A percentile compares a stretch with the other conserved stretches of the same genome.
phyloP scores from a whole-genome alignment of 352 stramenopile genomes.

The Phytophthora lateralis region DNA sequence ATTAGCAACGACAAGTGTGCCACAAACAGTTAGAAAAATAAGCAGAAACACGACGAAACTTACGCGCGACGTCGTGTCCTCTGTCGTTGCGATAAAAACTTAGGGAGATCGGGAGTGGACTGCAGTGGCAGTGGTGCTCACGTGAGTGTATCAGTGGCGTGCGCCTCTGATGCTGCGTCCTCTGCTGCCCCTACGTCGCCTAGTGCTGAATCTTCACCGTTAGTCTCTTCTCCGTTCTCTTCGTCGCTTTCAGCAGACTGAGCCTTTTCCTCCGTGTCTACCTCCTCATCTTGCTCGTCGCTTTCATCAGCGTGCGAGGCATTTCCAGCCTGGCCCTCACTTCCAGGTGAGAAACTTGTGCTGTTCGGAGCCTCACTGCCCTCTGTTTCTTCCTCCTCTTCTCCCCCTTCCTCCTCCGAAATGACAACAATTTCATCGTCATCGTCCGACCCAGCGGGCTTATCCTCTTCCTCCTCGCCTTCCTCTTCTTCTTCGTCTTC shows the following conservation, averaged over 20 bases:
- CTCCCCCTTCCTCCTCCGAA: conserved; percentile 43
- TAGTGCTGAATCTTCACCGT: conserved; percentile 34
- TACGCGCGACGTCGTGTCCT: conserved; percentile 28
- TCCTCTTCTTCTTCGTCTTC: conserved; percentile 38
- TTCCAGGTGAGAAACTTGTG: conserved; percentile 10
- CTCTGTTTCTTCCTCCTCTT: conserved; percentile 29
- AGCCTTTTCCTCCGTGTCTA: conserved; percentile 19
- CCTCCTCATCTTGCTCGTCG: conserved; percentile 19
- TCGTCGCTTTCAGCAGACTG: conserved; percentile 37
- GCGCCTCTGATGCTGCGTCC: conserved; percentile 1
- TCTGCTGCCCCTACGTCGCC: conserved; percentile 31
- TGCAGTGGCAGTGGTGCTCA: conserved; percentile 6
- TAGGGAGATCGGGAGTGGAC: conserved; percentile 16
- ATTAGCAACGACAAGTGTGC: conserved; percentile 16
- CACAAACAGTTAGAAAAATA: conserved; percentile 23
- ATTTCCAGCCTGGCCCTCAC: conserved; percentile 11
- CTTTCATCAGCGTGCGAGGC: conserved; percentile 4
- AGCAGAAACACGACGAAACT: conserved; percentile 23
- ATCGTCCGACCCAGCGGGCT: conserved; percentile 2
- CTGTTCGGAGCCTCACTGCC: conserved; percentile 13
- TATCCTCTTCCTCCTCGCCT: conserved; percentile 35
- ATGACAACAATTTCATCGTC: conserved; percentile 59
- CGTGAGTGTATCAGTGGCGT: conserved; percentile 14
- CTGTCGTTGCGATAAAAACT: conserved; percentile 26
- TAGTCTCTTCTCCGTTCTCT: conserved; percentile 21